These are phyloP conservation scores for Eruca vesicaria DNA, from an alignment of 441 rosid genomes.

Conservation along the genomic window DNA sequence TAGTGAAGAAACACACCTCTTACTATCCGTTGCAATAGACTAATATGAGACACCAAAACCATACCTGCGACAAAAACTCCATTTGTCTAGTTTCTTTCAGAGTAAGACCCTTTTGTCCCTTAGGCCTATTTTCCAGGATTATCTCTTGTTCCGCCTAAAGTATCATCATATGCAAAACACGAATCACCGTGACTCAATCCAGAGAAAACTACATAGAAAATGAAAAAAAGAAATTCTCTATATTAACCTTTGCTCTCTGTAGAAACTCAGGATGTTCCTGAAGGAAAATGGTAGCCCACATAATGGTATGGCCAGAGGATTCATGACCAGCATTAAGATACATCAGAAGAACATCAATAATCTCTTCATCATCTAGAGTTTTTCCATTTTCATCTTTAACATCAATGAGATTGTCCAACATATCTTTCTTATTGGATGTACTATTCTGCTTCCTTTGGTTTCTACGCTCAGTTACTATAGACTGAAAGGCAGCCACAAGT, in stretches of 20 bases:
- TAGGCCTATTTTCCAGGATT: conserved; percentile 45
- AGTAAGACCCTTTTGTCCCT: conserved; percentile 50
- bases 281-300: conserved; percentile 73
- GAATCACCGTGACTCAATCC: not conserved
- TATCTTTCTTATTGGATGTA: conserved; percentile 48
- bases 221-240: not conserved
- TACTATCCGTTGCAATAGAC: not conserved
- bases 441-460: conserved; percentile 23
- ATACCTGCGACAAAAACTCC: conserved; percentile 64
- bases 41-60: not conserved
- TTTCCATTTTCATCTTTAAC: conserved; percentile 63
- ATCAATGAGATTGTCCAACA: conserved; percentile 66
- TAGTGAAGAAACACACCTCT: conserved; percentile 21
- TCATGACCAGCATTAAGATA: conserved; percentile 93
- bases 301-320: conserved; percentile 82
- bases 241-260: conserved; percentile 53
- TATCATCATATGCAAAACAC: not conserved
- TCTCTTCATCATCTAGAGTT: conserved; percentile 57
- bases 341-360: conserved; percentile 72
- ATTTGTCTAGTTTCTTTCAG: conserved; percentile 65
- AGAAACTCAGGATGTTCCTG: conserved; percentile 58
- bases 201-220: not conserved
- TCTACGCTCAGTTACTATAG: conserved; percentile 50
- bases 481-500: conserved; percentile 58
- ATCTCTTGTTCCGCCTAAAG: conserved; percentile 70